Conservation (phyloP, 2,329 filamentous ascomycete genomes). For the Talaromyces albobiverticillius region DNA sequence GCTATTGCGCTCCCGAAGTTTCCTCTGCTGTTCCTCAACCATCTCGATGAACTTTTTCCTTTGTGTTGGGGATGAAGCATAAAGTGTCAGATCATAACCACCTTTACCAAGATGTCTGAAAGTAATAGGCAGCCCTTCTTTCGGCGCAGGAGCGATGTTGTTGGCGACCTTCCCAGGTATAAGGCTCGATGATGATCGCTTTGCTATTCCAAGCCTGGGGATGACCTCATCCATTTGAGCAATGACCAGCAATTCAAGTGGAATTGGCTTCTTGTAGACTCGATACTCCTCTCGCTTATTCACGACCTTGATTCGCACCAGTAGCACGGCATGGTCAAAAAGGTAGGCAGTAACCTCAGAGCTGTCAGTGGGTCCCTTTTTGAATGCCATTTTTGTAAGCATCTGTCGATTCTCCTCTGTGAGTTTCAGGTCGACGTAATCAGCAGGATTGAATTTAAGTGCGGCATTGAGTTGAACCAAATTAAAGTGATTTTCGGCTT, state of each 20-base stretch:
- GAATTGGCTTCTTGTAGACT: conserved; percentile 93
- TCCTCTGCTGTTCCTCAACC: conserved; percentile 86
- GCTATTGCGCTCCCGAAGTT: conserved; percentile 69
- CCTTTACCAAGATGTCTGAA: conserved; percentile 95
- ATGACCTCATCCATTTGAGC: conserved; percentile 97
- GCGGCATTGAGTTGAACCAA: conserved; percentile 87
- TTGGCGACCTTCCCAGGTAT: conserved; percentile 60
- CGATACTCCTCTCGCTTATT: conserved; percentile 94
- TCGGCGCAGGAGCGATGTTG: conserved; percentile 48
- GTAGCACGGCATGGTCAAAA: conserved; percentile 90
- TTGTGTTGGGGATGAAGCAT: conserved; percentile 78
- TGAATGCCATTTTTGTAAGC: conserved; percentile 90
- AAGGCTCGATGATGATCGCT: conserved; percentile 83
- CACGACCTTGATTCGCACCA: conserved; percentile 85
- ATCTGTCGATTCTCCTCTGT: conserved; percentile 91
- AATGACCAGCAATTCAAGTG: conserved; percentile 87
- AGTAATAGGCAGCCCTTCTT: conserved; percentile 88
- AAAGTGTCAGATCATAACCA: conserved; percentile 88
- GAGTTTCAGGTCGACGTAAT: conserved; percentile 88
- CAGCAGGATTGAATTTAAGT: conserved; percentile 83
- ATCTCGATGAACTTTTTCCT: conserved; percentile 96
- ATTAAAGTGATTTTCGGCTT: conserved; percentile 97
- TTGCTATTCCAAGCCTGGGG: conserved; percentile 73
- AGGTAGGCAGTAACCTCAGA: conserved; percentile 91
- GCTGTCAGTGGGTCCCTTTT: conserved; percentile 84